Conservation (phyloP, 352 stramenopile genomes). For the Albugo laibachii region DNA sequence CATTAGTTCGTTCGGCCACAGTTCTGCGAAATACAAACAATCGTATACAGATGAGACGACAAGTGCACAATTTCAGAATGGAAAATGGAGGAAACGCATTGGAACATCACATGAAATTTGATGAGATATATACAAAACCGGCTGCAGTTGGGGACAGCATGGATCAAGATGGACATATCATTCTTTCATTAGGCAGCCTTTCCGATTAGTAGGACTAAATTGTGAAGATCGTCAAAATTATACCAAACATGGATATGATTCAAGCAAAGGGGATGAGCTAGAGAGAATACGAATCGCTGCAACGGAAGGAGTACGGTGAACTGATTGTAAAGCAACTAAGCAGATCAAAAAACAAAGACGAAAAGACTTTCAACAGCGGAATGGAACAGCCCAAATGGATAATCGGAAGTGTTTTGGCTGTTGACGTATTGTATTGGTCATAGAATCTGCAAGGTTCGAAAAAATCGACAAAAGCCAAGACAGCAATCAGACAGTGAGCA, state of each 20-base stretch:
- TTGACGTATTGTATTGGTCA: not conserved
- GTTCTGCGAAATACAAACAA: constrained; percentile 9
- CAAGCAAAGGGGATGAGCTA: constrained; percentile 9
- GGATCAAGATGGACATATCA: constrained; percentile 4
- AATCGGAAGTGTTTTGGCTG: not conserved
- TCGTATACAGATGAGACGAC: constrained; percentile 8
- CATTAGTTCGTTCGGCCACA: constrained; percentile 3
- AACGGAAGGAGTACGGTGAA: not conserved
- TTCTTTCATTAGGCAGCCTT: constrained; percentile 7
- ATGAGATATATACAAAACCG: constrained; percentile 9
- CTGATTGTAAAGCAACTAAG: not conserved
- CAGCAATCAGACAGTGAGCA: not conserved
- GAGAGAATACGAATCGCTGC: constrained; percentile 4
- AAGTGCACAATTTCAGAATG: constrained; percentile 7
- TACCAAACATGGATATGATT: constrained; percentile 2
- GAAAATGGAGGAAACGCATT: constrained; percentile 4
- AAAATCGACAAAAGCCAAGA: not conserved
- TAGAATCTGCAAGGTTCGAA: not conserved
- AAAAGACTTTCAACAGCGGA: too few species aligned
- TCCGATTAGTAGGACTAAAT: constrained; percentile 8
- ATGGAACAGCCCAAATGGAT: too few species aligned
- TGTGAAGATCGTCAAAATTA: constrained; percentile 7
- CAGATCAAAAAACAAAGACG: not conserved
- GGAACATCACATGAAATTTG: constrained; percentile 9
- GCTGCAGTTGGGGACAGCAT: constrained; percentile 5